These are phyloP conservation scores for Pelargonium australe DNA, from an alignment of 441 rosid species.

Conservation along the genomic window DNA sequence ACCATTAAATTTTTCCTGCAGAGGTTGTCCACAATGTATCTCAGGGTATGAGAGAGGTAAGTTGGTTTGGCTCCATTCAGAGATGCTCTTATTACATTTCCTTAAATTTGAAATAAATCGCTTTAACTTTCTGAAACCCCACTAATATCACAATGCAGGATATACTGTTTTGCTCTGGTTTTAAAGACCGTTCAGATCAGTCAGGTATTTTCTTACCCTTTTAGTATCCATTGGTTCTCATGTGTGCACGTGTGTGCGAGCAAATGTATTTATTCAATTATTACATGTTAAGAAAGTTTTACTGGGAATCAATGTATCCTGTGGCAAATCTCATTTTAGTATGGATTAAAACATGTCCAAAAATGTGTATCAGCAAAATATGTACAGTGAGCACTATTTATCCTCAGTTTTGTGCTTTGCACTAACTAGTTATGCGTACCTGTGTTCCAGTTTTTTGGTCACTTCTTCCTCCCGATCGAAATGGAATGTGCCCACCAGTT, in stretches of 20 bases:
- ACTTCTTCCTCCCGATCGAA: constrained; percentile 58
- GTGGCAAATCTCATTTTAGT: too few species aligned
- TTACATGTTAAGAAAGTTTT: not conserved
- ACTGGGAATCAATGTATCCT: not conserved
- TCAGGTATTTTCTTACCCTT: constrained; percentile 45
- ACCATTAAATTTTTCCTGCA: constrained; percentile 31
- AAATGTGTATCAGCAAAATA: not conserved
- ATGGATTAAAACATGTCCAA: too few species aligned
- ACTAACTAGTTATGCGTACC: constrained; percentile 12
- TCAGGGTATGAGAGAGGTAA: constrained; percentile 59
- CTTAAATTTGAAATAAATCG: not conserved
- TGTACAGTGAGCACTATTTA: not conserved
- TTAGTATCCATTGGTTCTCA: constrained; percentile 1
- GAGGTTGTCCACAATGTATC: constrained; percentile 59
- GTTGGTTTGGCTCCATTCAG: constrained; percentile 21
- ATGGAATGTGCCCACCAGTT: constrained; percentile 39
- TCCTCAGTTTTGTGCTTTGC: constrained; percentile 7
- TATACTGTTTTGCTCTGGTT: constrained; percentile 58
- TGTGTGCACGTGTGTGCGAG: not conserved
- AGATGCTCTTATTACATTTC: not conserved
- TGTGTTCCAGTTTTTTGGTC: constrained; percentile 71
- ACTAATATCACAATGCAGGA: constrained; percentile 40
- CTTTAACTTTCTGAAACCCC: constrained; percentile 15
- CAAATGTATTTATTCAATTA: too few species aligned
- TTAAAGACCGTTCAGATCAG: constrained; percentile 45